Conservation (phyloP, 2,329 filamentous ascomycete species). For the Endoconidiophora polonica region DNA sequence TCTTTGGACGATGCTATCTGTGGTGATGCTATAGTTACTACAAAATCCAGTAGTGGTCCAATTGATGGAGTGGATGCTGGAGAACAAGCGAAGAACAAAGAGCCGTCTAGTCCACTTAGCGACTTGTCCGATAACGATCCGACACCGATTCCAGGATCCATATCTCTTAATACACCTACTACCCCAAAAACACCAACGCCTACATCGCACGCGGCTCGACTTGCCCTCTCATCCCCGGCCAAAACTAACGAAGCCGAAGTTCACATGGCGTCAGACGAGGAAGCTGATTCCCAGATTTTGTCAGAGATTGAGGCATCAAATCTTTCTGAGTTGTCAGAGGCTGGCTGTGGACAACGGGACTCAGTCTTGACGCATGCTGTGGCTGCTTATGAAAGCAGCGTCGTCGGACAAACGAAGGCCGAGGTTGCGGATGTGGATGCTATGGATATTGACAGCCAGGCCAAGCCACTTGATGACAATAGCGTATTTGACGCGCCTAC, state of each 20-base stretch:
- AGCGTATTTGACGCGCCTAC: neutral
- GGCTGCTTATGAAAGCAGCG: neutral
- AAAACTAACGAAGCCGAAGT: neutral
- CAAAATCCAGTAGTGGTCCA: neutral
- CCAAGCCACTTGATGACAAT: neutral
- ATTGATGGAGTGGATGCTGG: neutral
- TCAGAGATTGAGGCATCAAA: conserved; percentile 24
- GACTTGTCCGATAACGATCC: conserved; percentile 6
- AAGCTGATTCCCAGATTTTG: conserved; percentile 24
- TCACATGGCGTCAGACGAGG: conserved; percentile 5
- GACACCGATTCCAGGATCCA: neutral
- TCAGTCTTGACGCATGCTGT: neutral
- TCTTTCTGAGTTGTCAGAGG: neutral
- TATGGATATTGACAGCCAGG: neutral
- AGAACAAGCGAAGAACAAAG: conserved; percentile 13
- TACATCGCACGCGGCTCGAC: neutral
- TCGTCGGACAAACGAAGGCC: neutral
- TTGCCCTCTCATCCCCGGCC: too few relatives aligned
- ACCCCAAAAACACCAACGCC: neutral
- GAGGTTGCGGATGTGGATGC: neutral
- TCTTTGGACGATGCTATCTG: conserved; percentile 5
- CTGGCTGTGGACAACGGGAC: neutral
- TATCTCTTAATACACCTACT: neutral
- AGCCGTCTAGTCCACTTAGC: conserved; percentile 9
- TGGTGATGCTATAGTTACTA: too few relatives aligned